phyloP scores from a whole-genome alignment of 805 yeast genomes.

The Saccharomycopsis sp. region DNA sequence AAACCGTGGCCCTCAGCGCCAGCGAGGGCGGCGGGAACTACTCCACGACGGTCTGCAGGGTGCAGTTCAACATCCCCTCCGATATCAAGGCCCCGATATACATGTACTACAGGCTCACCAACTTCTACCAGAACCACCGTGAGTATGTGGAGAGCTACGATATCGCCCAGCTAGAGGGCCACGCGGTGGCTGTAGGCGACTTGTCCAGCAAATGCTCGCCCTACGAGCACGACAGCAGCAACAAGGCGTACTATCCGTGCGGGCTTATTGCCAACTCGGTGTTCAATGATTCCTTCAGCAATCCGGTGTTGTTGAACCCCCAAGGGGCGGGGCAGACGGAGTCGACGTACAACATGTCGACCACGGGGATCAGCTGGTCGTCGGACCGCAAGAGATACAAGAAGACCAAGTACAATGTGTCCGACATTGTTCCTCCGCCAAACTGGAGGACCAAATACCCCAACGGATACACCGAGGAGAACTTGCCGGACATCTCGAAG shows the following conservation, averaged over 20 bases:
- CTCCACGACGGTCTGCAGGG: conserved; percentile 44
- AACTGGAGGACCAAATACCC: conserved; percentile 71
- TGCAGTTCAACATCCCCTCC: conserved; percentile 67
- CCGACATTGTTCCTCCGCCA: conserved; percentile 74
- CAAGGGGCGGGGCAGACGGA: conserved; percentile 31
- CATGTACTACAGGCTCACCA: conserved; percentile 79
- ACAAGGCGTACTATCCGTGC: conserved; percentile 53
- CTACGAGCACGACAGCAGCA: conserved; percentile 20
- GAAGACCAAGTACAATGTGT: conserved; percentile 51
- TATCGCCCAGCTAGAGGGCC: conserved; percentile 72
- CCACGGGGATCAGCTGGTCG: conserved; percentile 63
- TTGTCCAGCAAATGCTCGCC: conserved; percentile 39
- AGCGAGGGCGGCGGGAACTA: conserved; percentile 25
- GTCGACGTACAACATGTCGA: conserved; percentile 38
- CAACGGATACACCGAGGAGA: conserved; percentile 62
- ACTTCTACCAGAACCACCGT: conserved; percentile 92
- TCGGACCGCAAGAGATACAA: conserved; percentile 59
- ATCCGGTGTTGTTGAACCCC: conserved; percentile 32
- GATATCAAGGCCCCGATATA: conserved; percentile 65
- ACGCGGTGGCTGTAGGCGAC: conserved; percentile 48
- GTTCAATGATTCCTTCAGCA: conserved; percentile 67
- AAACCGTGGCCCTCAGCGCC: conserved; percentile 28
- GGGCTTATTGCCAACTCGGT: conserved; percentile 77
- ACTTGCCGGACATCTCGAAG: conserved; percentile 58
- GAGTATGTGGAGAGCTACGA: conserved; percentile 86